Evolutionary conservation across 2,329 filamentous ascomycete genomes (phyloP).

Genomic region (Drechmeria coniospora): DNA sequence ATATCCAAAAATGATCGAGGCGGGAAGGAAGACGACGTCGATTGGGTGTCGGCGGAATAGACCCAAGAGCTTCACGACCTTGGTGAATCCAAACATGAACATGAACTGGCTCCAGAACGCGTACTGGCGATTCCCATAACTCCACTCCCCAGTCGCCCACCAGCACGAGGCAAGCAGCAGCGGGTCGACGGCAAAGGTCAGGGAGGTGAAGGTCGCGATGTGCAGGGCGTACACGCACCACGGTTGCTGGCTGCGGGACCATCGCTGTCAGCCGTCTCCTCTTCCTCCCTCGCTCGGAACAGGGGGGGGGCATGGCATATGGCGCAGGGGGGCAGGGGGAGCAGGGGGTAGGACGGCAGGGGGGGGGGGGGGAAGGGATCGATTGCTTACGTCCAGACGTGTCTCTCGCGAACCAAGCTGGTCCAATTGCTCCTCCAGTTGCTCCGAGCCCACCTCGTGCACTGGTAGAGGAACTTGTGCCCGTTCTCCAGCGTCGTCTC

Average conservation of each 20-base stretch:
- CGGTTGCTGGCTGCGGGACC: slow-evolving; percentile 66
- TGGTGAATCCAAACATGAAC: slow-evolving; percentile 72
- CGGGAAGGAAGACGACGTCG: slow-evolving; percentile 63
- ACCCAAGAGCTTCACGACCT: slow-evolving; percentile 79
- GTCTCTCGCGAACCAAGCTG: slow-evolving; percentile 67
- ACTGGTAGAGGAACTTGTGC: slow-evolving; percentile 81
- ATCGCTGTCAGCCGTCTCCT: too few relatives aligned
- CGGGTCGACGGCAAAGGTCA: slow-evolving; percentile 66
- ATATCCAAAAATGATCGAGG: slow-evolving; percentile 85
- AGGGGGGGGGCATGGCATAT: slow-evolving; percentile 9
- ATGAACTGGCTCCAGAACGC: slow-evolving; percentile 47
- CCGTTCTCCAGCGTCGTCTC: slow-evolving; percentile 87
- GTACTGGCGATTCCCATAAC: slow-evolving; percentile 31
- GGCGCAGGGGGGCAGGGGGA: too few relatives aligned
- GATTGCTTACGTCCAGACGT: slow-evolving; percentile 75
- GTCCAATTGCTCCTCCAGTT: slow-evolving; percentile 97
- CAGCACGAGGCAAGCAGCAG: slow-evolving; percentile 55
- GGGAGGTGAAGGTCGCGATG: slow-evolving; percentile 80
- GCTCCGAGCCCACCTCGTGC: slow-evolving; percentile 85
- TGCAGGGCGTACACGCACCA: slow-evolving; percentile 93
- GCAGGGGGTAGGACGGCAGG: background rate
- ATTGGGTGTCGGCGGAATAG: slow-evolving; percentile 73
- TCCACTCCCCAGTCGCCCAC: slow-evolving; percentile 50
- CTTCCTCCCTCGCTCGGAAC: too few relatives aligned
- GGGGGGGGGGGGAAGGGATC: too few relatives aligned